phyloP scores from a whole-genome alignment of 306 rosid species.

The Castanospermum australe region DNA sequence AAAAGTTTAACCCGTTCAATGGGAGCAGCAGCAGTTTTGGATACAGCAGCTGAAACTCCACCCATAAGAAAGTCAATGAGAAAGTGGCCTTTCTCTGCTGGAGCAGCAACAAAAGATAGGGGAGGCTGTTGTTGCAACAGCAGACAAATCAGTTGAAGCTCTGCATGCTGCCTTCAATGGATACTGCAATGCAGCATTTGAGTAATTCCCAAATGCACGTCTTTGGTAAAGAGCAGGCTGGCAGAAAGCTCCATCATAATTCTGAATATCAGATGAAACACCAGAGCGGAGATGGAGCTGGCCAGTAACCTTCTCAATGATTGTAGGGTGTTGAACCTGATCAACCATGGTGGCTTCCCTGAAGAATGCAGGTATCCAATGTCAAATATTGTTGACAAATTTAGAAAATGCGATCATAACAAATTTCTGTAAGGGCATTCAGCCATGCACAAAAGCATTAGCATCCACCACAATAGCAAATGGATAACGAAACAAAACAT shows the following conservation, averaged over 20 bases:
- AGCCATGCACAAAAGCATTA: background rate
- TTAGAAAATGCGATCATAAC: background rate
- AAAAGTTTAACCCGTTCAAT: constrained; percentile 88
- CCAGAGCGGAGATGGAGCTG: constrained; percentile 61
- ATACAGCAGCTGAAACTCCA: constrained; percentile 94
- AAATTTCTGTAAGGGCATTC: no score
- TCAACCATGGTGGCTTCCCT: constrained; percentile 71
- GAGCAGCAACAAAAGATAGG: constrained; percentile 81
- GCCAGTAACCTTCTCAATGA: constrained; percentile 75
- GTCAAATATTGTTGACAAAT: background rate
- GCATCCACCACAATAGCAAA: background rate
- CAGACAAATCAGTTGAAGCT: constrained; percentile 56
- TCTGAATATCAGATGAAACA: constrained; percentile 37
- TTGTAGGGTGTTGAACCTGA: constrained; percentile 73
- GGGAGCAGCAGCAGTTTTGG: constrained; percentile 95
- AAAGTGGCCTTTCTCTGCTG: constrained; percentile 74
- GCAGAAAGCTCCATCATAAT: constrained; percentile 44
- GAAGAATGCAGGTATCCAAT: background rate
- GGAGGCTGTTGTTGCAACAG: constrained; percentile 61
- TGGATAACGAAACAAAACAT: no score
- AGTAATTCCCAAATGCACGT: constrained; percentile 51
- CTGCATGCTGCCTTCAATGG: constrained; percentile 51
- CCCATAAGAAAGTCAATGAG: constrained; percentile 84
- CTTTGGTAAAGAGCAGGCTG: constrained; percentile 60
- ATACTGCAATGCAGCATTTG: constrained; percentile 65